These are phyloP conservation scores for Myxozyma geophila DNA, from an alignment of 805 yeast species.

Conservation along the genomic window DNA sequence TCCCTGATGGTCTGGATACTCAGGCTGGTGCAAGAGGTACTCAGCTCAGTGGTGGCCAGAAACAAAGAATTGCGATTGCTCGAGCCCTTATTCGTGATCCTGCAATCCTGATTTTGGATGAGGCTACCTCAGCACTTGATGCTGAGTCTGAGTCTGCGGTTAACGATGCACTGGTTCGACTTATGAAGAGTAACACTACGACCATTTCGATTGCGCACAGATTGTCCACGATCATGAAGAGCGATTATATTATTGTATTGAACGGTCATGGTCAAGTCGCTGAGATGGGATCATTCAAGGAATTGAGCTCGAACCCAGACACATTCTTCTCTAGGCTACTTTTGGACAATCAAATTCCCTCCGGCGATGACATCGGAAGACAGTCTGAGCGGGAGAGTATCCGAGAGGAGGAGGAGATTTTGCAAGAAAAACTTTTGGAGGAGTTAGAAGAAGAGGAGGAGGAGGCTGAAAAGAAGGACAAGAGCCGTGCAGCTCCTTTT, in stretches of 20 bases:
- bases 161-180: constrained; percentile 65
- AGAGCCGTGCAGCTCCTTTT: constrained; percentile 19
- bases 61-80: constrained; percentile 89
- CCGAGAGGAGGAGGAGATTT: constrained; percentile 29
- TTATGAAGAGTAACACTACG: constrained; percentile 62
- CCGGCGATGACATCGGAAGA: background rate
- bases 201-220: constrained; percentile 88
- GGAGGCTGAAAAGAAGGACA: constrained; percentile 16
- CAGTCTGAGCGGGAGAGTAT: constrained; percentile 10
- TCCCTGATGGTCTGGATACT: constrained; percentile 84
- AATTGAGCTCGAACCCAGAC: constrained; percentile 50
- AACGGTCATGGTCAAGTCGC: constrained; percentile 74
- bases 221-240: constrained; percentile 81
- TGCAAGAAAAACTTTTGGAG: constrained; percentile 34
- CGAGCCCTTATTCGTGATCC: constrained; percentile 83
- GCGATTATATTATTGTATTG: constrained; percentile 79
- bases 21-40: constrained; percentile 85
- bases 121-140: constrained; percentile 93
- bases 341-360: constrained; percentile 23
- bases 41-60: constrained; percentile 93
- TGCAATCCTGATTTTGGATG: constrained; percentile 80
- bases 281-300: constrained; percentile 67
- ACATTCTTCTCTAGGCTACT: constrained; percentile 35
- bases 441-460: constrained; percentile 32
- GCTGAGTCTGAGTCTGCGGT: constrained; percentile 86